Evolutionary conservation across 2,329 filamentous ascomycete genomes (phyloP).

Genomic region (Sporothrix brasiliensis): DNA sequence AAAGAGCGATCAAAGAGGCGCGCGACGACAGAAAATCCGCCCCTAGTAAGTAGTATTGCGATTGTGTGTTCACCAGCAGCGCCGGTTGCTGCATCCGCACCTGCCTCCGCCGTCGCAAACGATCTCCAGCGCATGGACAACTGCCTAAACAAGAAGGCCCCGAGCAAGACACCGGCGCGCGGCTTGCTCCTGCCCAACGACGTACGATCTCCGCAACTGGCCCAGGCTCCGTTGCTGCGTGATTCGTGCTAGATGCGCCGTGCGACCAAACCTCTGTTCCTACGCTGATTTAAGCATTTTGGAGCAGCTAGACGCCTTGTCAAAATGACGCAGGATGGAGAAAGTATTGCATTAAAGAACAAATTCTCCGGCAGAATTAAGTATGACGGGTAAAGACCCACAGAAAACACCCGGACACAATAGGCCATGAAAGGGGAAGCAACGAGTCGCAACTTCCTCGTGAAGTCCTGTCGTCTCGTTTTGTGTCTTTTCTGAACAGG

Average conservation of each 20-base stretch:
- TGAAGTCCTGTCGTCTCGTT: neutral
- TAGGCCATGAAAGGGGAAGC: neutral
- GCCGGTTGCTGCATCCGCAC: conserved; percentile 26
- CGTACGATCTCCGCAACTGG: neutral
- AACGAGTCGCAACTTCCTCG: conserved; percentile 4
- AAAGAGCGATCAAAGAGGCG: conserved; percentile 25
- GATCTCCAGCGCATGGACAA: conserved; percentile 12
- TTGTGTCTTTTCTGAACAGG: neutral
- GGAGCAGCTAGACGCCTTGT: neutral
- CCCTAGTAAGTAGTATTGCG: conserved; percentile 21
- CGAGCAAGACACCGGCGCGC: neutral
- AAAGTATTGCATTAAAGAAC: conserved; percentile 7
- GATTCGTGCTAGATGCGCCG: conserved; percentile 20
- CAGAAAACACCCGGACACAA: conserved; percentile 5
- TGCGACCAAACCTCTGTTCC: neutral
- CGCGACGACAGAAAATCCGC: conserved; percentile 14
- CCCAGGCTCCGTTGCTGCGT: neutral
- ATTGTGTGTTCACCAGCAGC: conserved; percentile 17
- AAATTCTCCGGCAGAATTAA: conserved; percentile 11
- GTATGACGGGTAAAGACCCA: conserved; percentile 6
- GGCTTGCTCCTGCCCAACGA: neutral
- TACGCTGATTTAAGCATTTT: neutral
- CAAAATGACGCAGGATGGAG: conserved; percentile 7
- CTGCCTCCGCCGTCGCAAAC: conserved; percentile 27
- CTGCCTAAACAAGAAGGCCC: neutral